Base-by-base conservation (phyloP, 192 early-diverging fungal species). In the Coemansia sp. region DNA sequence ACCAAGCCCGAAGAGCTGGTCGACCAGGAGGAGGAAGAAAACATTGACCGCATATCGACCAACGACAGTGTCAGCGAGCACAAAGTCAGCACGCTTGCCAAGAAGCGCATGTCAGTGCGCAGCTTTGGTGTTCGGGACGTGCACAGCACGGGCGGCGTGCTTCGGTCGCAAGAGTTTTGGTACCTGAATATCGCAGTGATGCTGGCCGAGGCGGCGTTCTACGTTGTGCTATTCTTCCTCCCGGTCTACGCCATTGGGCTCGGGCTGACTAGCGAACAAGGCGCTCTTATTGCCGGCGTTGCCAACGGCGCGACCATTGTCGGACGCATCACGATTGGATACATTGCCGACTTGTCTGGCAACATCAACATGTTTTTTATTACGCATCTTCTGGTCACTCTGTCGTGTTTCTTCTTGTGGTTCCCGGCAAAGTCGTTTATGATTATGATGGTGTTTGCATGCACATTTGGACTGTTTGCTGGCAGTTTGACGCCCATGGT, bases 291-390 rank as follows among this genome's bases (percentile, higher is more conserved):
- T 27, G 71, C 85, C 32, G 85, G 85, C 27, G 69, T 91, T 35
- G 82, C 86, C 22, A 91, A 90, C 63, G 88, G 84, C 21, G 86
- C 87, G 5, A 82, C 84, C 1, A 86, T 83, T 55, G 52, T 87
- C 5, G 90, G 90, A 4, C 82, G 90, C 49, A 76, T 91, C 57
- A 59, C 83, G 7, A 82, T 87, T 32, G 90, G 90, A 2, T 84
- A 83, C 50, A 79, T 73, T n/a, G 88, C 88, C 5, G 89, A 91
- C 43, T 64, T 81, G 27, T 63, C 78, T 21, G 78, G 78, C 22
- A 81, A 81, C 63, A 73, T 81, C 72, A 81, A 81, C 66, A 81
- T 81, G 78, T 81, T 81, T 37, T 69, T 81, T n/a, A 65, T 65
- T 41, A 81, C 78, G 2, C 78, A 81, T 19, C 17, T 81, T 47